Evolutionary conservation across 1,284 basidiomycete species (phyloP), one percentile per base, ranked within the genome.

Genomic region (Cerrena zonata): DNA sequence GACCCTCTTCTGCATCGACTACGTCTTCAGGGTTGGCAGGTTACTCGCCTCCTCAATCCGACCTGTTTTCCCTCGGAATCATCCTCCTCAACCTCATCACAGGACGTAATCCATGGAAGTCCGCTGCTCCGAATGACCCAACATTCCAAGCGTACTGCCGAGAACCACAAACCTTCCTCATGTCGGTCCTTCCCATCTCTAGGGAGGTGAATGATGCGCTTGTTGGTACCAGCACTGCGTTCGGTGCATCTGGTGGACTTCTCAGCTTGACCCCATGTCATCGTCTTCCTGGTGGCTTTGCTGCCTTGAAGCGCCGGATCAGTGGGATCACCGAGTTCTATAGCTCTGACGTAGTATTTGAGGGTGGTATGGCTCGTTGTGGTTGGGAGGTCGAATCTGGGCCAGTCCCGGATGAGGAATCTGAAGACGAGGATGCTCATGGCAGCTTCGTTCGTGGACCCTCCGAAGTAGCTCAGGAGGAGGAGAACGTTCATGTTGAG

Each of bases 11-110:
- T 61, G 80, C 80, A 27, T 78, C 78, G 21, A 76, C 74, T 48
- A 76, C 82, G 69, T 71, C 24, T 10, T 36, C 46, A 19, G 13
- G 12, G 7, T 13, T 19, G 19, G 36, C 47, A 25, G 44, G 79
- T 63, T 97, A 97, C 72, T 90, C 86, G 18, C 93, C 94, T 13
- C 79, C 83, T 61, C 82, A 82, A 65, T 96, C 95, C 70, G 95
- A 99, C 71, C 83, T 99, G 57, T 99, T 96, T 95, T 95, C 95
- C 21, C 79, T 99, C 54, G 95, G 95, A 40, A 94, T 99, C 61
- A 87, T 91, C 56, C 86, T 99, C 44, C 86, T 98, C 66, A 98
- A 98, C 69, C 82, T 99, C 50, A 88, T 92, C 46, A 96, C 92
- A 40, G 93, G 93, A 18, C 86, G 94, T 53, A 97, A 98, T 63